Evolutionary conservation across 2,329 filamentous ascomycete species (phyloP).

Genomic region (Diaporthe humulicola): DNA sequence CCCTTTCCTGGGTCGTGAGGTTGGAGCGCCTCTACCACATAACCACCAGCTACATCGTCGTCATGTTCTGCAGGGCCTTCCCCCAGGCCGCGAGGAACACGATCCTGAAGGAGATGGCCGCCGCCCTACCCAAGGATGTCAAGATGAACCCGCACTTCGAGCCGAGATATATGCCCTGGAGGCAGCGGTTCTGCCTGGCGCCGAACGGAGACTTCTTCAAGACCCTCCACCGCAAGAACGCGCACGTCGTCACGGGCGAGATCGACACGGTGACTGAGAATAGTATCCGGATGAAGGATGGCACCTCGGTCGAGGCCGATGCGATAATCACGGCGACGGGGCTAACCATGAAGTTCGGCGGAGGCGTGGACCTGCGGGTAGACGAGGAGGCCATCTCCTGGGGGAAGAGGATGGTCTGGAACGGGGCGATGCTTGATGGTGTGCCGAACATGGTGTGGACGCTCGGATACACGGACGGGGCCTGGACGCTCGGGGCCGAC

Average conservation of each 20-base stretch:
- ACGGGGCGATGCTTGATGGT: conserved; percentile 71
- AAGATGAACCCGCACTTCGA: conserved; percentile 56
- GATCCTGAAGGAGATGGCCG: conserved; percentile 68
- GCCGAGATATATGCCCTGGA: conserved; percentile 61
- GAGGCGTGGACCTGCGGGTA: conserved; percentile 20
- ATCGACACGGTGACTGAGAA: conserved; percentile 60
- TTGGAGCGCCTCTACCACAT: conserved; percentile 50
- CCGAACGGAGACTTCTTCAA: conserved; percentile 61
- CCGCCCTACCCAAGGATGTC: conserved; percentile 68
- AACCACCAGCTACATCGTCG: neutral
- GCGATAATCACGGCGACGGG: conserved; percentile 77
- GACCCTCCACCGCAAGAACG: conserved; percentile 50
- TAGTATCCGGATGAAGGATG: conserved; percentile 58
- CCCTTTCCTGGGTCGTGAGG: conserved; percentile 52
- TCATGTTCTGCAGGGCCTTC: conserved; percentile 65
- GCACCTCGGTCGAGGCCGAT: conserved; percentile 65
- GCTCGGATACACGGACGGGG: conserved; percentile 71
- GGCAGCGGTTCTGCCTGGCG: conserved; percentile 76
- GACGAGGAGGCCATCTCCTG: conserved; percentile 24
- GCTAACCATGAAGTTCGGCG: conserved; percentile 32
- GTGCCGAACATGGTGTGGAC: conserved; percentile 72
- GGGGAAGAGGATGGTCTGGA: conserved; percentile 57
- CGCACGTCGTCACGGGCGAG: conserved; percentile 57
- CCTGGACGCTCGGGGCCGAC: conserved; percentile 75
- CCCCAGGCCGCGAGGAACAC: conserved; percentile 73